A percentile compares a stretch with the other conserved stretches of the same genome.
Evolutionary conservation across 768 basidiomycete species (phyloP).

Genomic region (Gymnopilus junonius): DNA sequence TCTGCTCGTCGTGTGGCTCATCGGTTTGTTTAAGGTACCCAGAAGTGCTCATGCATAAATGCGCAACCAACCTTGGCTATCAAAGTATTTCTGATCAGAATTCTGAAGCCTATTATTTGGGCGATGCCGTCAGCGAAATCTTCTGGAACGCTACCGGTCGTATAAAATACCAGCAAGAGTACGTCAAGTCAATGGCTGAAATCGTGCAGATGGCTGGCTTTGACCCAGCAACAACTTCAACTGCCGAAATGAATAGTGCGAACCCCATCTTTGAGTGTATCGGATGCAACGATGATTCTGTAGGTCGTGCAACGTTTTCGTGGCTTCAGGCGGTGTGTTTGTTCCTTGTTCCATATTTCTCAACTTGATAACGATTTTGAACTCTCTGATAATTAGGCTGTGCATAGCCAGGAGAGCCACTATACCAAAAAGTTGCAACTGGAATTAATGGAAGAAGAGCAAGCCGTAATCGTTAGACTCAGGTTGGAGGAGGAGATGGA

Average conservation of each 20-base stretch:
- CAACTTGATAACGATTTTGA: no score
- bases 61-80: neutral
- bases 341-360: no score
- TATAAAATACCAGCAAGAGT: neutral
- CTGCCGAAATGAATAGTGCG: conserved; percentile 25
- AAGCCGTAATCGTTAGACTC: neutral
- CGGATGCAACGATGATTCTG: conserved; percentile 3
- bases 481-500: conserved; percentile 7
- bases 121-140: neutral
- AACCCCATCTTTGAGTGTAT: conserved; percentile 23
- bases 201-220: conserved; percentile 24
- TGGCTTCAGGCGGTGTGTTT: conserved; percentile 18
- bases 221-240: conserved; percentile 28
- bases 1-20: neutral
- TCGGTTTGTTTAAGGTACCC: conserved; percentile 2
- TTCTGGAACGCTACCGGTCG: conserved; percentile 7
- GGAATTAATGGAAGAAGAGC: conserved; percentile 2
- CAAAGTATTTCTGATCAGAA: neutral
- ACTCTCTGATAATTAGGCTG: no score
- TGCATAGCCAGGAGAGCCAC: neutral
- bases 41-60: conserved; percentile 6
- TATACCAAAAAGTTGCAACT: neutral
- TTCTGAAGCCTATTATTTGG: neutral
- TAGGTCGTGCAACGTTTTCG: conserved; percentile 16
- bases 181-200: neutral